Evolutionary conservation across 148 eudicot genomes (phyloP), one percentile per base, ranked within the genome.

Genomic region (Vaccinium myrtillus): DNA sequence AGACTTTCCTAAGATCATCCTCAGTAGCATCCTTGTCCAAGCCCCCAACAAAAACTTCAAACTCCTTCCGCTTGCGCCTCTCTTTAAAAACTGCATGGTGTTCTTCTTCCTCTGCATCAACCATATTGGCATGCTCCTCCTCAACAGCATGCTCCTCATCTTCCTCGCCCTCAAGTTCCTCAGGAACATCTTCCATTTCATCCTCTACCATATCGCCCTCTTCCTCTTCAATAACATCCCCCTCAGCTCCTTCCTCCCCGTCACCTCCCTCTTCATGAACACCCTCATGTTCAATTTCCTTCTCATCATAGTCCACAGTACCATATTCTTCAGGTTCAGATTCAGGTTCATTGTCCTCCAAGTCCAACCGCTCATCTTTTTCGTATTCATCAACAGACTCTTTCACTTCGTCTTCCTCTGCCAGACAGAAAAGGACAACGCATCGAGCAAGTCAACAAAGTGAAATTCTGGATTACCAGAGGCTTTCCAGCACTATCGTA

Each of bases 11-110:
- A 54, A 97, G 93, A 84, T 97, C 99, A 81, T 90, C 92, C 92
- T 97, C 98, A 36, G 98, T 94, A 82, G 99, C 98, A 89, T 97
- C 99, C 89, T 97, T 97, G 91, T 97, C 99, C 91, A 97, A 89
- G 27, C 99, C 98, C 73, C 99, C 99, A 90, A 97, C 98, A 92
- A 97, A 97, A 56, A 97, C 87, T 85, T 97, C 99, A 86, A 93
- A 97, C 87, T 97, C 99, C 89, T 97, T 97, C 54, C 98, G 83
- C 82, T 97, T 97, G 73, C 94, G 93, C 92, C 99, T 94, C 87
- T 97, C 99, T 82, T 94, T 93, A 77, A 93, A 85, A 87, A 92
- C 88, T 50, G 94, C 93, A 82, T 93, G 98, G 88, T 95, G 98
- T 77, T 97, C 99, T 84, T 91, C 92, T 81, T 93, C 96, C 61